Base-by-base conservation (phyloP, 495 filamentous ascomycete species). In the Podospora appendiculata region DNA sequence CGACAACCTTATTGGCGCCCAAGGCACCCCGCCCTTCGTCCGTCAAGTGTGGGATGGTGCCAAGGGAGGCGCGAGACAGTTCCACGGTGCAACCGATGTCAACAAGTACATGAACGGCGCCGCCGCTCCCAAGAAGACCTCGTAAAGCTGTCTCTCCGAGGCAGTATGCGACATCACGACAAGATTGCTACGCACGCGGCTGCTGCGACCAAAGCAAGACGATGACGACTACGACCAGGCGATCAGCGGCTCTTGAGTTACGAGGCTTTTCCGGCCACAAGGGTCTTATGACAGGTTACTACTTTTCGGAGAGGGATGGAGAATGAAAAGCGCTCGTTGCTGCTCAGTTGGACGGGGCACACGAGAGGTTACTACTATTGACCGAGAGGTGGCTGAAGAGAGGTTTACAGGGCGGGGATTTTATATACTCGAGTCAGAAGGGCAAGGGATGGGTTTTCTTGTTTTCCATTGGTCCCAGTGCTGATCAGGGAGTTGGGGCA, bases 11-110 rank as follows among this genome's bases (percentile, higher is more conserved):
- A 75, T 94, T 41, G 87, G 88, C 48, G 88, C 90, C 66, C 88
- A 95, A 75, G 85, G 82, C 67, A 89, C 86, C 41, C 93, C 94
- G 1, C 90, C 93, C 4, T 83, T 74, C n/a, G 86, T 80, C 44
- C 84, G 88, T 58, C 82, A 89, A 61, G 84, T 75, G 39, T 98
- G 93, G 93, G 87, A 87, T 50, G 68, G 72, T 38, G 76, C 89
- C 66, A 97, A 97, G 86, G 75, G 76, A 47, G 63, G 75, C 17
- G 75, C 85, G 38, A 75, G 79, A 60, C 82, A 89, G 70, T 90
- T 80, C 55, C 82, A 88, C 58, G 87, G 89, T 60, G 74, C 77
- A 32, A 95, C 92, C 13, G 89, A 97, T 61, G 58, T 89, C 56
- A 76, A 76, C 66, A 81, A 80, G 65, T 90, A 90, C 65, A 63